phyloP scores from a whole-genome alignment of 768 basidiomycete genomes.

The Lactarius sp. region DNA sequence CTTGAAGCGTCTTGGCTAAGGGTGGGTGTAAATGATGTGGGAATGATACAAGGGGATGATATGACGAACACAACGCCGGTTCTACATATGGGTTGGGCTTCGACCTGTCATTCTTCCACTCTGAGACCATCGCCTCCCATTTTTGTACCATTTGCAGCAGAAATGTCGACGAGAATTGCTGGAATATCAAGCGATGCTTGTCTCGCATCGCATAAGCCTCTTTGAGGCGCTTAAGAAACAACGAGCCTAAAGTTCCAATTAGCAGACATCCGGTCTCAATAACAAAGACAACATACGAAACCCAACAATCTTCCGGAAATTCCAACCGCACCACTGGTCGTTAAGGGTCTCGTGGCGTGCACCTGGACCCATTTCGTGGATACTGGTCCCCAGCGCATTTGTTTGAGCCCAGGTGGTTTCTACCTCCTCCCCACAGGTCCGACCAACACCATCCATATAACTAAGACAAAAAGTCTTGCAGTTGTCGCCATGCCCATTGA shows the following conservation, averaged over 20 bases:
- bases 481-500: no score
- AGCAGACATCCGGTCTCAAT: not conserved
- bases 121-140: no score
- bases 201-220: not conserved
- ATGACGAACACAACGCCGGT: no score
- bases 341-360: constrained; percentile 22
- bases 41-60: no score
- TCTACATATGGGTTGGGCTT: constrained; percentile 6
- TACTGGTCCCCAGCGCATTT: constrained; percentile 12
- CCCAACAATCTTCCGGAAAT: constrained; percentile 15
- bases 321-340: constrained; percentile 15
- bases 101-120: not conserved
- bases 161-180: no score
- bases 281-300: not conserved
- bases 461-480: no score
- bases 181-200: not conserved
- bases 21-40: no score
- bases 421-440: constrained; percentile 25
- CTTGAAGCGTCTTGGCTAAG: no score
- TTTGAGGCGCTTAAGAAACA: not conserved
- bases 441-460: constrained; percentile 13
- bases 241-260: not conserved
- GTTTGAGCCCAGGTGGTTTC: constrained; percentile 24
- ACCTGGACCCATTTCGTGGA: constrained; percentile 22
- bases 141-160: no score